A percentile compares a stretch with the other conserved stretches of the same genome.
phyloP scores from a whole-genome alignment of 208 protist species.

The Vickermania spadyakhi region DNA sequence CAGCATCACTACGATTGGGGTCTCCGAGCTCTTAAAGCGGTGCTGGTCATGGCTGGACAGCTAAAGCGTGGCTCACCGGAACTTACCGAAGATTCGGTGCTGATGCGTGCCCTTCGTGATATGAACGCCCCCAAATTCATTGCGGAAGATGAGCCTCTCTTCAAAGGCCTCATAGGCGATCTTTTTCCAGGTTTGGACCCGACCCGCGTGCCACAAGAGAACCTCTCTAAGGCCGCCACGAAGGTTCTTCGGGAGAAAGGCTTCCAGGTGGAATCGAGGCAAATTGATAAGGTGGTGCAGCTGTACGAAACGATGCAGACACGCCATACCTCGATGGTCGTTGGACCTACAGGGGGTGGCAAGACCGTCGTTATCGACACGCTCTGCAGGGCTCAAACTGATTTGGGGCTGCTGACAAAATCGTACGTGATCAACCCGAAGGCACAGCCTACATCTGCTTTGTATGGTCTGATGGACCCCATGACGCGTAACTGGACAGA shows the following conservation, averaged over 20 bases:
- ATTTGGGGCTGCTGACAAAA: conserved; percentile 90
- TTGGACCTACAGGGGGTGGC: conserved; percentile 96
- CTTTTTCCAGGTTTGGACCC: conserved; percentile 96
- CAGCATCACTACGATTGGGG: conserved; percentile 99
- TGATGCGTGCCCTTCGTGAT: conserved; percentile 98
- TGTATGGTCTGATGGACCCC: conserved; percentile 98
- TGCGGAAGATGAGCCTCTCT: conserved; percentile 98
- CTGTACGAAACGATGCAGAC: conserved; percentile 99
- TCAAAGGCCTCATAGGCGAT: conserved; percentile 97
- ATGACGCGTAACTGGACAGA: conserved; percentile 98
- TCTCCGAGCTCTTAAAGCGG: conserved; percentile 97
- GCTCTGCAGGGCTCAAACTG: conserved; percentile 90
- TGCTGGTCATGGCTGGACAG: conserved; percentile 98
- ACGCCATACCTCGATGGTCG: conserved; percentile 98
- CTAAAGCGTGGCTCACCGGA: conserved; percentile 95
- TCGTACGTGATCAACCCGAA: conserved; percentile 98
- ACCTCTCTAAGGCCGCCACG: conserved; percentile 90
- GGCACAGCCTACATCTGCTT: conserved; percentile 90
- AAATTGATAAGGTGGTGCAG: conserved; percentile 98
- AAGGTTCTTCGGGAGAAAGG: conserved; percentile 69
- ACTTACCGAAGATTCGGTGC: conserved; percentile 94
- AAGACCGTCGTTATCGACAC: conserved; percentile 97
- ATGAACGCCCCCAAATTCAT: conserved; percentile 99
- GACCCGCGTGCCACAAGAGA: conserved; percentile 92
- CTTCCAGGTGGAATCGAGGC: conserved; percentile 76